A percentile compares a stretch with the other conserved stretches of the same genome.
These are phyloP conservation scores for Penicillium hordei DNA, from an alignment of 2,329 filamentous ascomycete species.

Conservation along the genomic window DNA sequence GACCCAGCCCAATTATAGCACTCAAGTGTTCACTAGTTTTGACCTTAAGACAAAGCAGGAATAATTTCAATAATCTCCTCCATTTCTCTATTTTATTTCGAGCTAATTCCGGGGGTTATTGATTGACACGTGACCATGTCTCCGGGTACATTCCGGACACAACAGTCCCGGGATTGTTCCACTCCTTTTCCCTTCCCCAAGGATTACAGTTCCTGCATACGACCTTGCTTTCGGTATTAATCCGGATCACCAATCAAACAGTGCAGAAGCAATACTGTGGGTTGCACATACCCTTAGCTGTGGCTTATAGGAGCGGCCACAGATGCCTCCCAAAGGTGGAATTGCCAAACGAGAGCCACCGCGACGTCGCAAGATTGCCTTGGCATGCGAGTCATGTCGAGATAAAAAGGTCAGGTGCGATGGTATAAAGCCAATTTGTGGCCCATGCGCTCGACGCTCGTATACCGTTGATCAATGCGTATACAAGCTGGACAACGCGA, in stretches of 20 bases:
- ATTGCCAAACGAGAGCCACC: conserved; percentile 18
- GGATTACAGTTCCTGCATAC: not conserved
- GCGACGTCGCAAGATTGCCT: conserved; percentile 32
- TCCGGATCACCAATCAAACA: conserved; percentile 3
- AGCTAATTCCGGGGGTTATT: not conserved
- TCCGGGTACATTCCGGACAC: conserved; percentile 1
- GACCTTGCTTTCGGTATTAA: not conserved
- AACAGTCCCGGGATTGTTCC: not conserved
- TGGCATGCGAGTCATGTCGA: conserved; percentile 47
- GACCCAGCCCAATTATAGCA: not conserved
- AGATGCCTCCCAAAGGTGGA: conserved; percentile 19
- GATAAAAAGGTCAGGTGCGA: conserved; percentile 47
- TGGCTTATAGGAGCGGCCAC: not conserved
- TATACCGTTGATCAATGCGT: conserved; percentile 38
- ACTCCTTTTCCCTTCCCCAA: not conserved
- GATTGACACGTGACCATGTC: not conserved
- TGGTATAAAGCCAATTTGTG: conserved; percentile 48
- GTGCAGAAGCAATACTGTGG: not conserved
- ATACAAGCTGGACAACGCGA: conserved; percentile 41
- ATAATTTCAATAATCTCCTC: not conserved
- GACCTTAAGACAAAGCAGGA: not conserved
- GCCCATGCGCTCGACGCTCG: conserved; percentile 41
- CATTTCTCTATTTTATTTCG: not conserved
- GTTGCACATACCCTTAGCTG: not conserved
- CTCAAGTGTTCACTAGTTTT: not conserved